Evolutionary conservation across 805 yeast genomes (phyloP), one percentile per base, ranked within the genome.

Genomic region (Cyberlindnera samutprakarnensis): DNA sequence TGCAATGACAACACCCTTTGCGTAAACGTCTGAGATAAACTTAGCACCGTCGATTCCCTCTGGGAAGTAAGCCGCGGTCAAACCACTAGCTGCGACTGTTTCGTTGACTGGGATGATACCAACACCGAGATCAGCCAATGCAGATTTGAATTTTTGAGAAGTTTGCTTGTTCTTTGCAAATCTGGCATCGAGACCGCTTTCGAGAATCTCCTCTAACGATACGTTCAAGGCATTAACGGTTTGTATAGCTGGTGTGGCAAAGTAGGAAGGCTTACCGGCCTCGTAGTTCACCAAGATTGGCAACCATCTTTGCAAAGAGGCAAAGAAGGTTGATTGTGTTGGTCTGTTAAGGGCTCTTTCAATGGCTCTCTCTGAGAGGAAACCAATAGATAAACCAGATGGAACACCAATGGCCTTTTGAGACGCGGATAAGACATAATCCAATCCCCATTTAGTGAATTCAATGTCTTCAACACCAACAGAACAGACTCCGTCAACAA

Each of bases 191-290:
- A 88, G 60, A 5, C 70, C 61, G 17, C 55, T 46, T 23, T 69
- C 61, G 36, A 85, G 60, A 42, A 87, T 77, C 54, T 83, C 87
- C 35, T 69, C 71, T 43, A 88, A 68, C 5, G 96, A 77, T 4
- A 71, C 81, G 54, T 75, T 75, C 48, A 86, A 69, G 12, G 96
- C 88, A 51, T 82, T 82, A 39, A 90, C 65, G 39, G 82, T 70
- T 62, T 86, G 96, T 28, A 84, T 80, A 0, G 96, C 82, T n/a
- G 96, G 96, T 7, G 96, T 90, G n/a, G 96, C 95, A 54, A 86
- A 90, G 65, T 88, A 92, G 7, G 88, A 83, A 13, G 72, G 70
- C 75, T 70, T 66, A 29, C 88, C 88, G 30, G 72, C 56, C 65
- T 88, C 96, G 62, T 85, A 86, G 26, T 86, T 83, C 53, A 71